phyloP scores from a whole-genome alignment of 208 protist genomes.

The Crithidia fasciculata region DNA sequence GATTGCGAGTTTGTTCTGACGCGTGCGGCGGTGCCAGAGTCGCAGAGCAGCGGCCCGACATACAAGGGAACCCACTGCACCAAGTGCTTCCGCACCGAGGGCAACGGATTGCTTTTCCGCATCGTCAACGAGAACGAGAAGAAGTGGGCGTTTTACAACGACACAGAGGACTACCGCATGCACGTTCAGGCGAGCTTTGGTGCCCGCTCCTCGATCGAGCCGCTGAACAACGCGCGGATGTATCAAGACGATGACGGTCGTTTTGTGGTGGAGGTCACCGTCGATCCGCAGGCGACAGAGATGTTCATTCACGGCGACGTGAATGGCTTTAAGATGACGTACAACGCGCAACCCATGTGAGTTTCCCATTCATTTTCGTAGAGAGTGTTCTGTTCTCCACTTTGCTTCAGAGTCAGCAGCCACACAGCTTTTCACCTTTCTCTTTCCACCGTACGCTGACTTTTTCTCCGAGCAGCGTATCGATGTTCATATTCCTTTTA shows the following conservation, averaged over 20 bases:
- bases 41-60: slow-evolving; percentile 41
- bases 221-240: slow-evolving; percentile 49
- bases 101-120: slow-evolving; percentile 76
- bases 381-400: slow-evolving; percentile 18
- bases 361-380: slow-evolving; percentile 10
- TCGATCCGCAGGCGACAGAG: slow-evolving; percentile 57
- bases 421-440: slow-evolving; percentile 4
- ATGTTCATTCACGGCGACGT: slow-evolving; percentile 79
- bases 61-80: slow-evolving; percentile 62
- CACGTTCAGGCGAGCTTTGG: slow-evolving; percentile 62
- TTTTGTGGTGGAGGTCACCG: slow-evolving; percentile 52
- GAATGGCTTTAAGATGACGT: slow-evolving; percentile 70
- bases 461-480: too few species aligned
- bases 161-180: slow-evolving; percentile 70
- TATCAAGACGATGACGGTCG: slow-evolving; percentile 41
- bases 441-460: too few species aligned
- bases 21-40: slow-evolving; percentile 33
- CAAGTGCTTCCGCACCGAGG: slow-evolving; percentile 76
- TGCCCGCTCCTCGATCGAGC: slow-evolving; percentile 48
- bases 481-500: too few species aligned
- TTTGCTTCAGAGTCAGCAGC: neutral
- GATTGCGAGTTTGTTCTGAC: slow-evolving; percentile 52
- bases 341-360: slow-evolving; percentile 54
- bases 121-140: slow-evolving; percentile 78
- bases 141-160: slow-evolving; percentile 84